Percentiles rank a stretch among this genome's conserved stretches.
These are phyloP conservation scores for Rhipidocladum racemiflorum DNA, from an alignment of 176 grass and related monocot species.

Conservation along the genomic window DNA sequence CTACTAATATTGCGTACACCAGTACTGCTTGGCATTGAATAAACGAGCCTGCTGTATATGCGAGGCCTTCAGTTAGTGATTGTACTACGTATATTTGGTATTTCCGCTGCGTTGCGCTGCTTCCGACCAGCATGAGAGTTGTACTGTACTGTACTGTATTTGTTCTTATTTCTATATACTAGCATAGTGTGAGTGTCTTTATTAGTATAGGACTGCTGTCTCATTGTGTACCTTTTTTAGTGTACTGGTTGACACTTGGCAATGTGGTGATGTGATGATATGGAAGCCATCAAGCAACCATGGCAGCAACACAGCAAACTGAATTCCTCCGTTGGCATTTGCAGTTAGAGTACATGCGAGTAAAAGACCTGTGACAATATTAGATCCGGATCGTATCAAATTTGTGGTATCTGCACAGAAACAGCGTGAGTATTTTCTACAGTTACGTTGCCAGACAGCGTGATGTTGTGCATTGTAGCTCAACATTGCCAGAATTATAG, in stretches of 20 bases:
- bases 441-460: background rate
- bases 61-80: background rate
- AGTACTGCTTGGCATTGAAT: background rate
- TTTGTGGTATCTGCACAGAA: background rate
- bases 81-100: background rate
- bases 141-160: background rate
- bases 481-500: background rate
- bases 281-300: background rate
- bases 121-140: slow-evolving; percentile 20
- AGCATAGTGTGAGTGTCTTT: background rate
- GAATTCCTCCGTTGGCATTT: background rate
- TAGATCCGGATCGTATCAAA: background rate
- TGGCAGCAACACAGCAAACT: background rate
- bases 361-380: background rate
- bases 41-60: background rate
- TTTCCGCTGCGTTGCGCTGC: slow-evolving; percentile 25
- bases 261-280: background rate
- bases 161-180: background rate
- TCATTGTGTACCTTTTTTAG: background rate
- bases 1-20: background rate
- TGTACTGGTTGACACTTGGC: slow-evolving; percentile 2
- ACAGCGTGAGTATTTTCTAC: background rate
- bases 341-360: background rate
- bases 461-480: background rate
- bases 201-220: background rate